Evolutionary conservation across 768 basidiomycete species (phyloP), one percentile per base, ranked within the genome.

Genomic region (Rubroboletus pulcherrimus): DNA sequence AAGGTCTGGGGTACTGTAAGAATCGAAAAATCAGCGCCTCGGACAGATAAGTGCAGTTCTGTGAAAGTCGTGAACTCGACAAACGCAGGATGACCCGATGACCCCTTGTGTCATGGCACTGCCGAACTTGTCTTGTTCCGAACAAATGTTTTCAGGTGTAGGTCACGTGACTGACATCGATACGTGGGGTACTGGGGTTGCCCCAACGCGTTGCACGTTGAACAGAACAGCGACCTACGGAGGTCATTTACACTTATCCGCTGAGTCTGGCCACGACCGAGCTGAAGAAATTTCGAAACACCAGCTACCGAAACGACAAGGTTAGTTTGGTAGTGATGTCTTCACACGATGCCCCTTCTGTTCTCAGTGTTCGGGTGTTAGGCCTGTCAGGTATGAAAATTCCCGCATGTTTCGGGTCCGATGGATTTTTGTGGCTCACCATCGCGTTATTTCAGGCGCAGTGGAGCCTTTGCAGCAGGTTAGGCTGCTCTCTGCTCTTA

Each of bases 401-500:
- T 37, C 14, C 17, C 26, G 10, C 26, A 5, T 41, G 15, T 29
- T 15, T 44, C 49, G 21, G 21, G 29, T 26, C 30, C 12, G 40
- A 39, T 26, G 2, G 10, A 40, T 24, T 37, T 49, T 40, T 12
- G n/a, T 40, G 11, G 39, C 50, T 68, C n/a, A 66, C 39, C 26
- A 31, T 26, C 2, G 11, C 33, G 33, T 43, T 24, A 17, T 51
- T 51, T 48, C 43, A 71, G 70, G 60, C n/a, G 41, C 55, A 5
- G 61, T 49, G n/a, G 74, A 74, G 35, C 80, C 85, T 31, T 64
- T 86, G 12, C 82, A 82, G 60, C 84, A 86, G 67, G 84, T 87
- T 50, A 86, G 83, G 64, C 70, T 87, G 7, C 71, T 87, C 11
- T 76, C 82, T 4, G 86, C 86, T 12, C 75, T 87, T 29, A 78